Evolutionary conservation across 208 protist species (phyloP), one percentile per base, ranked within the genome.

Genomic region (Acanthamoeba triangularis): DNA sequence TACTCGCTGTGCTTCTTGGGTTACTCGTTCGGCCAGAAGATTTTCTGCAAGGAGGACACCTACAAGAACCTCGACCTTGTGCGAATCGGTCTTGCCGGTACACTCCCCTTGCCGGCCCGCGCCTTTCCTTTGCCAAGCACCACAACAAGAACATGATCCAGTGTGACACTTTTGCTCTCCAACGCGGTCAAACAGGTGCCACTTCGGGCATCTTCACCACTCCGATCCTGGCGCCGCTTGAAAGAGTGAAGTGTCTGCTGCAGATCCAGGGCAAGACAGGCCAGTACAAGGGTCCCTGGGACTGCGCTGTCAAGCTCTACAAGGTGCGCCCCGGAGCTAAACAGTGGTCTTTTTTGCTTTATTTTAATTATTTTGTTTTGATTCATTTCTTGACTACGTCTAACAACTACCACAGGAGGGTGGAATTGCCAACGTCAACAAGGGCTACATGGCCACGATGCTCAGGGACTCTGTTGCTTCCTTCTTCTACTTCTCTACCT

Each of bases 1-100:
- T 97, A 96, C 59, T 93, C 97, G 25, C 47, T 97, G 20, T 93
- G 84, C 87, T 97, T 97, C 76, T 74, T 96, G 35, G 96, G 96
- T 44, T 97, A 96, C 90, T 67, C 56, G 23, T 56, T 92, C 33
- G 95, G 72, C 28, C 44, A 96, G 33, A 61, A 65, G 49, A 92
- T 69, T 20, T 52, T 93, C 52, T 52, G 59, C 59, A 61, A 65
- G 52, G 67, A 61, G 35, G 61, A 90, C 61, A 63, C 84, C 84
- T 69, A 82, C 37, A 82, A 82, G 72, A 91, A 91, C 84, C 35
- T 91, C 33, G 84, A 91, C 63, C 63, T 91, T 49, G 37, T 91
- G 18, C 84, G 59, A 18, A 91, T 91, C 33, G 84, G 59, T 74
- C 63, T 91, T 74, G 84, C 84, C 18, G 84, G 84, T 91, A 91